Conservation (phyloP, 345 rosid species). For the Gossypium arboreum region DNA sequence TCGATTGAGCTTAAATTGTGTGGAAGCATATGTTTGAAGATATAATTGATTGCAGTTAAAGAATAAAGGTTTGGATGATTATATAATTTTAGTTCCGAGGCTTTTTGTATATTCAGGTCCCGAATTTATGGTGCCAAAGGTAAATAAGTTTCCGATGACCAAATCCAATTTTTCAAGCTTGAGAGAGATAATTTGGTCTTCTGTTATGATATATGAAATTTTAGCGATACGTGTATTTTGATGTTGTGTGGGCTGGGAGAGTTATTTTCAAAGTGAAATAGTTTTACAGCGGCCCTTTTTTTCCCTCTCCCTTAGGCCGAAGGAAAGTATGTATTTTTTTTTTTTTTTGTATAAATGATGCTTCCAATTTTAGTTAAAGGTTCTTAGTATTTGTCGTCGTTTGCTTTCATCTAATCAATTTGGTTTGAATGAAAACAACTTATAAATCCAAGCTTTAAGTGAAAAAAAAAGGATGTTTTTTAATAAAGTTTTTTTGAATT, state of each 20-base stretch:
- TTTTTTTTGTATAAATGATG: slow-evolving; percentile 15
- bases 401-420: background rate
- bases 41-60: background rate
- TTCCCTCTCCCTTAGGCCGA: background rate
- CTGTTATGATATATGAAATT: background rate
- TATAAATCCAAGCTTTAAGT: too few species aligned
- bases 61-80: background rate
- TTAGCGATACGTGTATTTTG: slow-evolving; percentile 1
- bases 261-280: background rate
- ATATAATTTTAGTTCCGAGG: background rate
- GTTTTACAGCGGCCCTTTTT: background rate
- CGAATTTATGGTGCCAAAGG: background rate
- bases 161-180: slow-evolving; percentile 14
- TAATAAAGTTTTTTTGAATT: too few species aligned
- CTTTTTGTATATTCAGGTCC: background rate
- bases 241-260: slow-evolving; percentile 14
- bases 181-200: slow-evolving; percentile 10
- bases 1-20: background rate
- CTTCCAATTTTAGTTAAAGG: background rate
- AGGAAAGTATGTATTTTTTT: slow-evolving; percentile 17
- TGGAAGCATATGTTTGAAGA: background rate
- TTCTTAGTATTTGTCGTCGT: background rate
- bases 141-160: slow-evolving; percentile 3
- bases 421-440: background rate
- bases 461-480: too few species aligned